Evolutionary conservation across 73 alveolate species (phyloP), one percentile per base, ranked within the genome.

Genomic region (Uronychia binucleata): DNA sequence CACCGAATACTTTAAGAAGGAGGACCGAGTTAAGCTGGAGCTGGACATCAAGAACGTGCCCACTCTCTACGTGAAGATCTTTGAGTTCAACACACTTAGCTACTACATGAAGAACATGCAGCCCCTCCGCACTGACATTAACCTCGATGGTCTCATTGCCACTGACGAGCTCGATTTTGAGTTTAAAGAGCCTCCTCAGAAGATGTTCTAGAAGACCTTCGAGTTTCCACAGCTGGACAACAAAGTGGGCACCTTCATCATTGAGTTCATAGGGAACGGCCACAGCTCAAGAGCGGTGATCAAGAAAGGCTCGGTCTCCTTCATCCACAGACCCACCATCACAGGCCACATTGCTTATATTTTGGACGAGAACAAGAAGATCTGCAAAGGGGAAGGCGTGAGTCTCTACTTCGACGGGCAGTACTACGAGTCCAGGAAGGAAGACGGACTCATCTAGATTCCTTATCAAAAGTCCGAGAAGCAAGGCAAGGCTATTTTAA

Each of bases 221-320:
- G 90, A 82, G n/a, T 85, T 85, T 59, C 95, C 94, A 86, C 95
- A 93, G 82, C 95, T 96, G 1, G 88, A 91, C 31, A 97, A 85
- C 46, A 87, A 90, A 88, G 94, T 92, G 32, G 99, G 99, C 25
- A 93, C 95, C 28, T 97, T 95, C 88, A 92, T 97, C 77, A 88
- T 97, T 30, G 99, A 97, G 91, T 94, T 97, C 74, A 79, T 95
- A 46, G 98, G 98, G 26, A 95, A 95, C 82, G 99, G 99, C 26
- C 78, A 85, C 75, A 79, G 94, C 57, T 34, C 95, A 30, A 93
- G 99, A 87, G 97, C 97, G 30, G 85, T 94, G 13, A 92, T 97
- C 34, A 97, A 97, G 89, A 97, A 95, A 83, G 99, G 99, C 26
- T 85, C 92, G 46, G 88, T 97, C 14, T 90, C 94, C 76, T 82